Evolutionary conservation across 176 grass and related monocot species (phyloP), one percentile per base, ranked within the genome.

Genomic region (Dendrocalamus sinicus): DNA sequence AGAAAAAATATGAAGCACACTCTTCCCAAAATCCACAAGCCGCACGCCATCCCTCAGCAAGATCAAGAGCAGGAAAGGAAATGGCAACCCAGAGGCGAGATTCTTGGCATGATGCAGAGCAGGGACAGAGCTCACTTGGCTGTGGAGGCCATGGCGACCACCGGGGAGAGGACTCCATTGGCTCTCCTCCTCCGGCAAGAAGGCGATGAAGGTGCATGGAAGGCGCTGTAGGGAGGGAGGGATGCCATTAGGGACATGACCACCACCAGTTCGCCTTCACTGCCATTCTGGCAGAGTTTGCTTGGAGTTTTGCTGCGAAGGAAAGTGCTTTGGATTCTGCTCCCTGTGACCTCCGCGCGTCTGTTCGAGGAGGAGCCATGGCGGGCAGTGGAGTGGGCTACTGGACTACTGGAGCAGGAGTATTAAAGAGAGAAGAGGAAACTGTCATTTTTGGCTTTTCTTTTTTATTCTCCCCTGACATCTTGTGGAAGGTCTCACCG

Each of bases 81-180:
- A 51, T 2, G 50, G 7, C 9, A 75, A 40, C n/a, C 68, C 69
- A 46, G 14, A 37, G 44, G 2, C 30, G 60, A 12, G 12, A 48
- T 24, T 41, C 43, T 51, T 72, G 32, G 44, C 67, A 19, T 22
- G 44, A 51, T 11, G 54, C 45, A 70, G 41, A 83, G 67, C 12
- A 78, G 51, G 28, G 66, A 8, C 61, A 55, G 11, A 39, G 46
- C 77, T 82, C 63, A 90, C 89, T 67, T 81, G 15, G 73, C 79
- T 15, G 74, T 70, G 47, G 89, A 86, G 26, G 89, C 89, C 74
- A 46, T 83, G 28, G 84, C 74, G 26, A 90, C 89, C 41, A 90
- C 74, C 12, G 59, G 62, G 37, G 59, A 86, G 4, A 65, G n/a
- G 22, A 6, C 22, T 51, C 57, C 74, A 20, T 3, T 55, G 73